phyloP scores from a whole-genome alignment of 2,329 filamentous ascomycete genomes.

The Incumbomyces delicatus region DNA sequence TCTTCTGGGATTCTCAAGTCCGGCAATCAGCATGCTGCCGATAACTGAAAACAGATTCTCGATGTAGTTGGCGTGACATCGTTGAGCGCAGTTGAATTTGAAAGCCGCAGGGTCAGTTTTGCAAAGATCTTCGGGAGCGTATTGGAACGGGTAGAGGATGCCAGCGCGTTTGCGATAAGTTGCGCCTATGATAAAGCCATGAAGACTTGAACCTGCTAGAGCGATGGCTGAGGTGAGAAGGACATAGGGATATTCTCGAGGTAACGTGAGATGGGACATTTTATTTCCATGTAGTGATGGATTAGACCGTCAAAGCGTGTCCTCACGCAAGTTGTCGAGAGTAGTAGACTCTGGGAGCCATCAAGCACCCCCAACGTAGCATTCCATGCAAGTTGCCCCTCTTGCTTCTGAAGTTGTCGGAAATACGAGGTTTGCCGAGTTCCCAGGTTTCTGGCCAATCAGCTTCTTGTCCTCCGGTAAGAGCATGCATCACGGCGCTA shows the following conservation, averaged over 20 bases:
- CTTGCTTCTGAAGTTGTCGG: no score
- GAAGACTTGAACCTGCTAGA: conserved; percentile 41
- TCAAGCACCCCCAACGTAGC: no score
- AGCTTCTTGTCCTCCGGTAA: no score
- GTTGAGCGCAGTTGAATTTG: conserved; percentile 43
- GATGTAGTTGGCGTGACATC: conserved; percentile 48
- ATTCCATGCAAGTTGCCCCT: no score
- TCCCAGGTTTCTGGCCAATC: no score
- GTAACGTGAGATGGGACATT: not conserved
- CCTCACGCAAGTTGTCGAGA: no score
- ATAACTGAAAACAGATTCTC: conserved; percentile 46
- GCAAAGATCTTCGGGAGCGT: conserved; percentile 46
- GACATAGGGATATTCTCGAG: conserved; percentile 37
- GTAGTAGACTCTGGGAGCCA: no score
- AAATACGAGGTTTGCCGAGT: no score
- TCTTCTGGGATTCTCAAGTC: conserved; percentile 41
- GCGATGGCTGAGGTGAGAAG: conserved; percentile 44
- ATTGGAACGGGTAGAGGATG: conserved; percentile 47
- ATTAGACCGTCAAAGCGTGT: no score
- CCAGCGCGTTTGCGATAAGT: conserved; percentile 41
- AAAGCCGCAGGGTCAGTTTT: conserved; percentile 35
- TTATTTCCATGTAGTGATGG: no score
- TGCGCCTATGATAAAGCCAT: conserved; percentile 40
- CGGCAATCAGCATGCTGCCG: conserved; percentile 42
- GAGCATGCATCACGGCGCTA: no score